phyloP scores from a whole-genome alignment of 768 basidiomycete genomes.

The Austroboletus eburneus region DNA sequence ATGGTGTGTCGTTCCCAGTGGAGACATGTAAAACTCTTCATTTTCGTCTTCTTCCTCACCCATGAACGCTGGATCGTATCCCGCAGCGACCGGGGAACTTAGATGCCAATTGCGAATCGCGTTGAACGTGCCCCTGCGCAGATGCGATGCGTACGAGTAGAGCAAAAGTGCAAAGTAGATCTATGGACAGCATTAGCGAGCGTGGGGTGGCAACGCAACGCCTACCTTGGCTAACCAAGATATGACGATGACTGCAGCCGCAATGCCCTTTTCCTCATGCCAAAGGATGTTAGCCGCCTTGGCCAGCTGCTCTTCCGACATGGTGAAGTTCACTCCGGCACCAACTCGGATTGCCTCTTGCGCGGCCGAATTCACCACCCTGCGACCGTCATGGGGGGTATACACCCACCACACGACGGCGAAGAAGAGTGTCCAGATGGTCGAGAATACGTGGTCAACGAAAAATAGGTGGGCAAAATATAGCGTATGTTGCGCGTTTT shows the following conservation, averaged over 20 bases:
- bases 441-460: constrained; percentile 86
- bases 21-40: constrained; percentile 66
- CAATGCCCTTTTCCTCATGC: constrained; percentile 84
- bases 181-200: constrained; percentile 37
- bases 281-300: constrained; percentile 79
- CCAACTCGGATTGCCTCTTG: constrained; percentile 80
- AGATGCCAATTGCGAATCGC: constrained; percentile 50
- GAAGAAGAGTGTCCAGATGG: constrained; percentile 91
- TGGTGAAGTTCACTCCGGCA: constrained; percentile 46
- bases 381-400: constrained; percentile 86
- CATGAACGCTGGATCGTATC: constrained; percentile 26
- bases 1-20: constrained; percentile 43
- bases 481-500: constrained; percentile 78
- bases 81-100: constrained; percentile 16
- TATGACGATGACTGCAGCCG: constrained; percentile 67
- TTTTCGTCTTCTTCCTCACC: constrained; percentile 58
- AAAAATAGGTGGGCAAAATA: constrained; percentile 92
- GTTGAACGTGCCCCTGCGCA: constrained; percentile 88
- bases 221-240: constrained; percentile 90
- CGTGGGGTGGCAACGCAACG: not conserved
- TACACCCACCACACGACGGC: constrained; percentile 87
- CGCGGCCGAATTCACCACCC: constrained; percentile 77
- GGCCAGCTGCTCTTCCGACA: constrained; percentile 63
- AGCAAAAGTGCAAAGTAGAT: constrained; percentile 86
- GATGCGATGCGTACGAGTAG: constrained; percentile 91